Base-by-base conservation (phyloP, 1,284 basidiomycete genomes). In the Paramarasmius palmivorus region DNA sequence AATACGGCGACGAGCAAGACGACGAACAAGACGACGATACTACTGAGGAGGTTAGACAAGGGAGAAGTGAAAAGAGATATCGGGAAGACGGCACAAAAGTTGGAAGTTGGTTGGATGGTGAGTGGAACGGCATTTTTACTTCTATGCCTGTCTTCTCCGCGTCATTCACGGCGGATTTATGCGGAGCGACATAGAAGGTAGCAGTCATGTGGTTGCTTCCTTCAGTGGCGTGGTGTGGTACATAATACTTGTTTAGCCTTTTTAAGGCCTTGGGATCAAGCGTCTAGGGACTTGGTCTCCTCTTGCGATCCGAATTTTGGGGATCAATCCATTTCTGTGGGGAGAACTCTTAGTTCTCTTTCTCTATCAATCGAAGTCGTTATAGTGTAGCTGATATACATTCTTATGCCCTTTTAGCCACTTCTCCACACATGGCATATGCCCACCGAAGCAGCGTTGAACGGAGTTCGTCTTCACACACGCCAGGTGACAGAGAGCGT, bases 51-150 rank as follows among this genome's bases (percentile, higher is more conserved):
- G 48, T 34, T 12, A 32, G 26, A 26, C 10, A 8, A 59, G 51
- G 26, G 55, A 54, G 51, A 61, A 53, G 36, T 57, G 60, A 50
- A 36, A 15, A 44, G 41, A 23, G 41, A 44, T 20, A 4, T 6
- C 9, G 41, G 23, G 5, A 63, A 60, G 19, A 59, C 54, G 36
- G 29, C 12, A 32, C 29, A 32, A 60, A 56, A 22, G 68, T 73
- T n/a, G 68, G 70, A 7, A 62, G 65, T 45, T 71, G 73, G 73
- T 55, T 75, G 8, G 66, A 74, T 64, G 63, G 71, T 71, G 10
- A 8, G 63, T 62, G 6, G 29, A 6, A 32, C 6, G 4, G 26
- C 49, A 17, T 17, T 39, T 56, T 52, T 34, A 49, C 47, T 35
- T 8, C 38, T 50, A 35, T 40, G 15, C 15, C 12, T 22, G 3